These are phyloP conservation scores for Cladosporium sp. DNA, from an alignment of 2,329 filamentous ascomycete species.

Conservation along the genomic window DNA sequence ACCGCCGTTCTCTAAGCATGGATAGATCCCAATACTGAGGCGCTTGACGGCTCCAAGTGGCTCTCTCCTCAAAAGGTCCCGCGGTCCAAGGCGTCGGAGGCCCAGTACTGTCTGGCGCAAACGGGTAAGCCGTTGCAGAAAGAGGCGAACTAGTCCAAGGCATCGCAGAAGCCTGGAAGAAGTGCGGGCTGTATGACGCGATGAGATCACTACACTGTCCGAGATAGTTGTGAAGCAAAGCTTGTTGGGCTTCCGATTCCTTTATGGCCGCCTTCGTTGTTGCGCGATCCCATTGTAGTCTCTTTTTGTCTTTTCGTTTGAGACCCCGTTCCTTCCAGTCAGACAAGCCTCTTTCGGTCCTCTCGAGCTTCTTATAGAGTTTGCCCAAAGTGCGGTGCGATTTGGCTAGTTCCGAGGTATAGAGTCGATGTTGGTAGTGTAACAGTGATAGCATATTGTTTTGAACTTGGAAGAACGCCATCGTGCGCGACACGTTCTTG, in stretches of 20 bases:
- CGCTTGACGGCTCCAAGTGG: background rate
- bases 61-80: slow-evolving; percentile 6
- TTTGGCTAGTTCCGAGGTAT: slow-evolving; percentile 24
- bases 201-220: slow-evolving; percentile 26
- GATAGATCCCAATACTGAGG: slow-evolving; percentile 30
- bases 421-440: slow-evolving; percentile 24
- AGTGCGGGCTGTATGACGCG: slow-evolving; percentile 19
- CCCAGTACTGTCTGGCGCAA: slow-evolving; percentile 14
- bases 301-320: slow-evolving; percentile 26
- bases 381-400: slow-evolving; percentile 27
- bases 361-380: slow-evolving; percentile 26
- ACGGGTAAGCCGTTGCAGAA: slow-evolving; percentile 21
- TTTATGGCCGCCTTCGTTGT: slow-evolving; percentile 20
- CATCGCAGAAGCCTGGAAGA: background rate
- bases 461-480: slow-evolving; percentile 4
- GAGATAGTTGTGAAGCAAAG: slow-evolving; percentile 22
- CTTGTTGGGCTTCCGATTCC: slow-evolving; percentile 23
- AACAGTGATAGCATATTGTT: slow-evolving; percentile 23
- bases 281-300: slow-evolving; percentile 24
- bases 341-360: slow-evolving; percentile 16
- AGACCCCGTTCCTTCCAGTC: slow-evolving; percentile 14
- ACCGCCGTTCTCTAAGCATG: slow-evolving; percentile 24
- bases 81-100: slow-evolving; percentile 8
- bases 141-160: slow-evolving; percentile 7
- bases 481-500: background rate